Evolutionary conservation across 805 yeast genomes (phyloP).

Genomic region (Hanseniaspora meyeri): DNA sequence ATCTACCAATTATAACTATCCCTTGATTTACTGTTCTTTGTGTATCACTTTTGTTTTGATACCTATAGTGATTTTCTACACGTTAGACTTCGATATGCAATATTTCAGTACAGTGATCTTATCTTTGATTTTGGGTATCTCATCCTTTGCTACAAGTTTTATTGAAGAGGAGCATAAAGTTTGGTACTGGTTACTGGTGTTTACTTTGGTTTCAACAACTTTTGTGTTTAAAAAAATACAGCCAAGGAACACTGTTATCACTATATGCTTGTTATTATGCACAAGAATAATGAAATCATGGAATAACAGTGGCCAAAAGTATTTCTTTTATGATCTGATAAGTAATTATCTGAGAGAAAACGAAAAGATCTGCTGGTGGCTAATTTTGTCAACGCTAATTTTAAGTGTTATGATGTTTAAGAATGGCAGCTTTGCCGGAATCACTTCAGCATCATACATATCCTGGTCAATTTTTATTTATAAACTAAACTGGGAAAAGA

Average conservation of each 20-base stretch:
- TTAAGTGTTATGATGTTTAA: background rate
- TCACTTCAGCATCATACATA: background rate
- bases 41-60: conserved; percentile 18
- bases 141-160: conserved; percentile 75
- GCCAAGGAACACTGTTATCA: background rate
- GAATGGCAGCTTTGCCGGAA: background rate
- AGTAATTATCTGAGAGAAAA: conserved; percentile 1
- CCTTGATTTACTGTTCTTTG: conserved; percentile 31
- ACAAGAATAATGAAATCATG: conserved; percentile 62
- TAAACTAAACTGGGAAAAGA: conserved; percentile 41
- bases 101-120: conserved; percentile 1
- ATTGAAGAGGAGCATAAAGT: conserved; percentile 93
- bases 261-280: conserved; percentile 21
- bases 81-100: conserved; percentile 7
- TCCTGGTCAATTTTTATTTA: conserved; percentile 34
- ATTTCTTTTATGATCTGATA: conserved; percentile 31
- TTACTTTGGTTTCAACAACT: conserved; percentile 16
- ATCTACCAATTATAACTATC: conserved; percentile 62
- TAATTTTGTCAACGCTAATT: conserved; percentile 31
- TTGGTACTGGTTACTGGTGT: conserved; percentile 67
- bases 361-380: conserved; percentile 35
- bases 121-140: conserved; percentile 33
- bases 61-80: conserved; percentile 9
- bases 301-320: conserved; percentile 86
- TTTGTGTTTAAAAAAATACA: conserved; percentile 15